Percentiles rank a stretch among this genome's conserved stretches.
Evolutionary conservation across 495 filamentous ascomycete genomes (phyloP).

Genomic region (Acidiella bohemica): DNA sequence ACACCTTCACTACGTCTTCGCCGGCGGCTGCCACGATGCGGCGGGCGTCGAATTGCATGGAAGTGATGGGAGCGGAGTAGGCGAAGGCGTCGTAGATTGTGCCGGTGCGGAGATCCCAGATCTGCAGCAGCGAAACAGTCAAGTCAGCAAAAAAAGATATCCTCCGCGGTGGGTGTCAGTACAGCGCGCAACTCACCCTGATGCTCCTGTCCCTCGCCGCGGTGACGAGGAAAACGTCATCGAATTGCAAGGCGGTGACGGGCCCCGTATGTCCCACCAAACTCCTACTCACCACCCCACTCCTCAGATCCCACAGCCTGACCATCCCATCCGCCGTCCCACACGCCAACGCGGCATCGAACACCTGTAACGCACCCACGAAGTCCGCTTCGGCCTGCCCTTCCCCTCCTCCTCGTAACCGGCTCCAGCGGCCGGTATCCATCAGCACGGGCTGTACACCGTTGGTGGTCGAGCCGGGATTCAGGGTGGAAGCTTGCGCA

Average conservation of each 20-base stretch:
- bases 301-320: conserved; percentile 88
- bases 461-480: conserved; percentile 18
- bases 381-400: conserved; percentile 65
- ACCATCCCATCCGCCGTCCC: conserved; percentile 98
- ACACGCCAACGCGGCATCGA: conserved; percentile 93
- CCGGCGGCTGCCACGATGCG: conserved; percentile 84
- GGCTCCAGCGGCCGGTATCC: background rate
- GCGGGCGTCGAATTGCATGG: conserved; percentile 93
- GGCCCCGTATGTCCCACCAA: conserved; percentile 93
- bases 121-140: conserved; percentile 55
- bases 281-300: conserved; percentile 90
- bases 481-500: conserved; percentile 64
- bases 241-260: conserved; percentile 90
- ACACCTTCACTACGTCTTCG: conserved; percentile 89
- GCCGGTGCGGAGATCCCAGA: conserved; percentile 96
- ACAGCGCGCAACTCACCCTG: conserved; percentile 49
- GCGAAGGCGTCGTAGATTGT: conserved; percentile 94
- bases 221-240: conserved; percentile 88
- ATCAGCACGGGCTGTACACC: background rate
- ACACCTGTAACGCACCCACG: conserved; percentile 88
- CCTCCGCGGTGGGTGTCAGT: background rate
- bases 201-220: conserved; percentile 90
- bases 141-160: conserved; percentile 1
- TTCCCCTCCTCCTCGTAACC: conserved; percentile 3
- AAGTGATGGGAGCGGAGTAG: conserved; percentile 83